Conservation (phyloP, 75 land plant genomes). For the Chamaecyparis obtusa region DNA sequence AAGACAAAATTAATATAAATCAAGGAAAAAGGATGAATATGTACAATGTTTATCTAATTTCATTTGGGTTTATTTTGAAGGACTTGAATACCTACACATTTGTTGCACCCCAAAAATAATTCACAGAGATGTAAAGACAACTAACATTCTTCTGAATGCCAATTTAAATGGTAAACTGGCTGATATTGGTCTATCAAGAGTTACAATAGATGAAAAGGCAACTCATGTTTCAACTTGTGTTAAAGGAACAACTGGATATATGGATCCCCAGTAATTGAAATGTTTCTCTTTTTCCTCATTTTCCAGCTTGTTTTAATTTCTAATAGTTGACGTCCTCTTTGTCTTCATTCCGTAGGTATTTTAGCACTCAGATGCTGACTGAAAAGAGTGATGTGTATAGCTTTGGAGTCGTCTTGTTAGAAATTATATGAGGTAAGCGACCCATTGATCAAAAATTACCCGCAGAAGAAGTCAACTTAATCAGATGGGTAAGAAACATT, state of each 20-base stretch:
- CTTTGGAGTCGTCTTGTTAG: slow-evolving; percentile 12
- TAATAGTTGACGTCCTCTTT: too few relatives aligned
- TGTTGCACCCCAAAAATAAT: slow-evolving; percentile 21
- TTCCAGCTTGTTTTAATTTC: too few relatives aligned
- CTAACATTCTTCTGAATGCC: slow-evolving; percentile 26
- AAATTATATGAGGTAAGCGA: not conserved
- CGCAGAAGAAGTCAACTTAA: not conserved
- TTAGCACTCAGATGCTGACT: not conserved
- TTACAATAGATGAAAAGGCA: slow-evolving; percentile 19
- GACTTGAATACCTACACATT: slow-evolving; percentile 15
- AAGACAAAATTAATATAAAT: too few relatives aligned
- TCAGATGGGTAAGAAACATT: not conserved
- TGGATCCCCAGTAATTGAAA: slow-evolving; percentile 44
- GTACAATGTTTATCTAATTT: too few relatives aligned
- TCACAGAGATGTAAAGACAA: slow-evolving; percentile 40
- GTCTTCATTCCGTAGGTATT: too few relatives aligned
- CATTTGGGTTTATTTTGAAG: not conserved
- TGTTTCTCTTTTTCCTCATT: too few relatives aligned
- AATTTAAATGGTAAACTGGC: slow-evolving; percentile 24
- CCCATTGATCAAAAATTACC: not conserved
- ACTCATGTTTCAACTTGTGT: slow-evolving; percentile 20
- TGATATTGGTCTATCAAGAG: slow-evolving; percentile 39
- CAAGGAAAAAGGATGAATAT: too few relatives aligned
- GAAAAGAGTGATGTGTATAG: slow-evolving; percentile 17
- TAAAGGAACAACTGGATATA: slow-evolving; percentile 30